These are phyloP conservation scores for Selaginella moellendorffii DNA, from an alignment of 75 land plant genomes.

Conservation along the genomic window DNA sequence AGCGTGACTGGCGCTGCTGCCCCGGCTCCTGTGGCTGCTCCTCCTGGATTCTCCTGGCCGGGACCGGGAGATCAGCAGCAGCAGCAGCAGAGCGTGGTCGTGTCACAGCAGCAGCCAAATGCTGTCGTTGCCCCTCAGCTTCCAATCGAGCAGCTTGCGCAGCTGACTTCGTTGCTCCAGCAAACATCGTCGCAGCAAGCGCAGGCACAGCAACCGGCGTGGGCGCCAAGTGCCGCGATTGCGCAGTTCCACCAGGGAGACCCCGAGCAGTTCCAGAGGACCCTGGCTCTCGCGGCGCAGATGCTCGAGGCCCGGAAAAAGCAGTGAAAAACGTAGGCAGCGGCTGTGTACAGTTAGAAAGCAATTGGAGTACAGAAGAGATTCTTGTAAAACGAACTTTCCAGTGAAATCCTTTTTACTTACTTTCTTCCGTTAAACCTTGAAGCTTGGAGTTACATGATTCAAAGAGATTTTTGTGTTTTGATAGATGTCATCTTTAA, in stretches of 20 bases:
- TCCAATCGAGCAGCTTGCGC: conserved; percentile 39
- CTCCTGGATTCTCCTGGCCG: background rate
- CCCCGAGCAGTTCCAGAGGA: background rate
- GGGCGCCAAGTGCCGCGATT: background rate
- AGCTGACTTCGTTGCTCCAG: conserved; percentile 27
- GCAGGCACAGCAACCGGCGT: conserved; percentile 2
- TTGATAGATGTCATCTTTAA: too few species aligned
- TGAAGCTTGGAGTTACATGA: too few species aligned
- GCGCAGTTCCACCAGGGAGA: background rate
- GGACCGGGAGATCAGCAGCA: background rate
- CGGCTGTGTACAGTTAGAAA: too few species aligned
- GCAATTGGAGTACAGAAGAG: too few species aligned
- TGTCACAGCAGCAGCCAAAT: background rate
- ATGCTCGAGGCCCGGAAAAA: too few species aligned
- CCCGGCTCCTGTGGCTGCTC: background rate
- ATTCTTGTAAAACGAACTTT: too few species aligned
- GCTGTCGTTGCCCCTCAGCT: conserved; percentile 14
- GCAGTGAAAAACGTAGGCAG: too few species aligned
- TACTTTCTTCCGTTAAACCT: too few species aligned
- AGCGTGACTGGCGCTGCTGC: background rate
- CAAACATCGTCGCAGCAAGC: conserved; percentile 28
- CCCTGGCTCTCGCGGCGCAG: background rate
- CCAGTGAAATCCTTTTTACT: too few species aligned
- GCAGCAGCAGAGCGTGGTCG: conserved; percentile 8
- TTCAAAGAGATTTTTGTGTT: too few species aligned